phyloP scores from a whole-genome alignment of 805 yeast genomes.

The Yarrowia osloensis region DNA sequence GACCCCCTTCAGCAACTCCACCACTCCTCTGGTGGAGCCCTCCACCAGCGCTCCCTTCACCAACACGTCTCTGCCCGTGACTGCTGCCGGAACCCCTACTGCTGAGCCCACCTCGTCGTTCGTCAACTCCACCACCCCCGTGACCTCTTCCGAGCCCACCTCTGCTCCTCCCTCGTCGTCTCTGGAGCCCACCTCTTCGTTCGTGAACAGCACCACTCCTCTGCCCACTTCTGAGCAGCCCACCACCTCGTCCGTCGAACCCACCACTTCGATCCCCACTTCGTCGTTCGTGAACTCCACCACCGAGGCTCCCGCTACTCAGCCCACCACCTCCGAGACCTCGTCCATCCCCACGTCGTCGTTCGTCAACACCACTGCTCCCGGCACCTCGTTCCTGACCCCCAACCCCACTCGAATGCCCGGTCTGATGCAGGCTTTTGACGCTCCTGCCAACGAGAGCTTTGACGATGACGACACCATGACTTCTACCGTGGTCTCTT shows the following conservation, averaged over 20 bases:
- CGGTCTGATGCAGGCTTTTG: background rate
- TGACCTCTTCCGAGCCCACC: background rate
- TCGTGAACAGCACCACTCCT: background rate
- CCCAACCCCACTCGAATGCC: conserved; percentile 12
- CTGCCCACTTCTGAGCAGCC: background rate
- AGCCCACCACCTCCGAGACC: background rate
- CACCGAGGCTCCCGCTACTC: background rate
- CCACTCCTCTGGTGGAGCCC: background rate
- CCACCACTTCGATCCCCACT: background rate
- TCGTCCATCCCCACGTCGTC: background rate
- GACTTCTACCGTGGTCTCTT: background rate
- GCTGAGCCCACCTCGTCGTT: background rate
- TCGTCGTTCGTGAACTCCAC: background rate
- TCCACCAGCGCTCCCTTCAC: background rate
- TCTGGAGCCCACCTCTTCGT: background rate
- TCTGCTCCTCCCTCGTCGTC: background rate
- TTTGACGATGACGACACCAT: background rate
- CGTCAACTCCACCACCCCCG: background rate
- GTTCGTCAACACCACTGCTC: background rate
- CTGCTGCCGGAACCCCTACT: background rate
- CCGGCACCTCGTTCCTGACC: background rate
- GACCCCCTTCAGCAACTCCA: background rate
- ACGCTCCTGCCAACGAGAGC: background rate
- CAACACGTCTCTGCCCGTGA: background rate
- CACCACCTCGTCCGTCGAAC: background rate